Evolutionary conservation across 331 rosid genomes (phyloP), one percentile per base, ranked within the genome.

Genomic region (Malus hybrid): DNA sequence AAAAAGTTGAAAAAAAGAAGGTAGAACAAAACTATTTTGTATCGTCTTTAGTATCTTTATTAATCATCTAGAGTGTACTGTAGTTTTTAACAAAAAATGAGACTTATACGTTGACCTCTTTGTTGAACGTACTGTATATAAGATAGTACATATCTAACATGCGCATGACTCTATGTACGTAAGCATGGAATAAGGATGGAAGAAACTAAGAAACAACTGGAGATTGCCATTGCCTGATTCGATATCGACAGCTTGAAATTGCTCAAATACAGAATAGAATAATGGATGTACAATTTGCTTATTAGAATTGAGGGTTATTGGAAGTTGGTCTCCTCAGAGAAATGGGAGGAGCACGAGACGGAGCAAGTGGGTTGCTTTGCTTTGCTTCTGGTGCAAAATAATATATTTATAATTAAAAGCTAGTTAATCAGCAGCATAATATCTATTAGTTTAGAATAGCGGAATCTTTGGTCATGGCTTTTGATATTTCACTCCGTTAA

Each of bases 311-410:
- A 69, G 85, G 70, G 73, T 80, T 82, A 73, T 64, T 83, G 81
- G 84, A 76, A 74, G 85, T 71, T 80, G 85, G 81, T 82, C 74
- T 77, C 75, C 60, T 44, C 66, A 52, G 20, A 8, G 76, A 80
- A 77, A 63, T 67, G 90, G 93, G 86, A 75, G 84, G 81, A 86
- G 81, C 86, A 83, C 91, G 83, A 88, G 90, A 82, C 82, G 52
- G 28, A 76, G 81, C 87, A 84, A 81, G 92, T 83, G 85, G 89
- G 69, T 78, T 62, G 78, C 79, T 78, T 81, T 82, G 81, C 63
- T 81, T 78, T 82, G 74, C 76, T 78, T 77, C 76, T 81, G 64
- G 48, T 78, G 78, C 78, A 80, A 70, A 31, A 54, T 44, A 70
- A 59, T n/a, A 28, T 16, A 2, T 16, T 28, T 67, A 66, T 67